phyloP scores from a whole-genome alignment of 148 eudicot species.

The Bassia scoparia region DNA sequence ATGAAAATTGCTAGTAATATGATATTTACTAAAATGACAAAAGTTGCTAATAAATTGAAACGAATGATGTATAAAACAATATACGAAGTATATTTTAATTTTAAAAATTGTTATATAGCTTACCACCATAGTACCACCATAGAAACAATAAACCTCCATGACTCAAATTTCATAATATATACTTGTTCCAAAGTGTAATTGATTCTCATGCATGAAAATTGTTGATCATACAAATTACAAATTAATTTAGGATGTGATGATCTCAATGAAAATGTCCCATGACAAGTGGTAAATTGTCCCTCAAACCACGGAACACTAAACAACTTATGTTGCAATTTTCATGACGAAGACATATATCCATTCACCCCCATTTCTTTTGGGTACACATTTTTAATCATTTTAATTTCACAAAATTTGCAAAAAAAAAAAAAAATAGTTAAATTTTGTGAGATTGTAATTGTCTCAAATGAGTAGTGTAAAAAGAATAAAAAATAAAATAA shows the following conservation, averaged over 20 bases:
- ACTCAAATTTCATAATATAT: neutral
- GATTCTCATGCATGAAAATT: constrained; percentile 9
- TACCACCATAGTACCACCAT: too few species aligned
- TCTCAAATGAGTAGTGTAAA: neutral
- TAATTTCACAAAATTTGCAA: too few species aligned
- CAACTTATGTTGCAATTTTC: neutral
- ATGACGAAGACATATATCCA: neutral
- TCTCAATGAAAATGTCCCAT: constrained; percentile 14
- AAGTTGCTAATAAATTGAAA: too few species aligned
- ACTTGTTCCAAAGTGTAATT: neutral
- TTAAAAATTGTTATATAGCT: too few species aligned
- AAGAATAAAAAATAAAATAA: too few species aligned
- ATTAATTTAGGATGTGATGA: neutral
- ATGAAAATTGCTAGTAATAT: too few species aligned
- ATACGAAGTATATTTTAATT: too few species aligned
- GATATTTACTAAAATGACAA: too few species aligned
- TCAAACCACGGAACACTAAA: neutral
- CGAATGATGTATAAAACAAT: too few species aligned
- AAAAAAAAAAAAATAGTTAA: too few species aligned
- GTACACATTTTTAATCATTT: neutral
- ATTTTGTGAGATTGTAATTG: neutral
- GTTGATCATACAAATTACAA: neutral
- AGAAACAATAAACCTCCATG: too few species aligned
- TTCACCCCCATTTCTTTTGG: neutral
- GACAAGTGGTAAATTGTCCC: constrained; percentile 11